phyloP scores from a whole-genome alignment of 2,329 filamentous ascomycete genomes.

The Myriosclerotinia curreyana region DNA sequence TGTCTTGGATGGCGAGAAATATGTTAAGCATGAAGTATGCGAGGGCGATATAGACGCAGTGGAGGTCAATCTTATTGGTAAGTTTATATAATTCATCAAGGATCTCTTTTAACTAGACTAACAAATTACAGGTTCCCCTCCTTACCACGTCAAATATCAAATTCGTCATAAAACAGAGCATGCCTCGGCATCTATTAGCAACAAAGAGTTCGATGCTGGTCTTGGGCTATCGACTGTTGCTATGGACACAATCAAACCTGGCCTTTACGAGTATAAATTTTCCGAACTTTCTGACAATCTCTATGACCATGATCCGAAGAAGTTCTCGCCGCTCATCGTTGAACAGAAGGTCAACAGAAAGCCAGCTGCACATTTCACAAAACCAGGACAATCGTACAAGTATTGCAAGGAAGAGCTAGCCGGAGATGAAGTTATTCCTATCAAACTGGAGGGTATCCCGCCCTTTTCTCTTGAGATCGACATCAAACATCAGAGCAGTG shows the following conservation, averaged over 20 bases:
- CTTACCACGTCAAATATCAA: slow-evolving; percentile 80
- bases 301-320: slow-evolving; percentile 70
- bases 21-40: slow-evolving; percentile 78
- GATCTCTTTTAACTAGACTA: not conserved
- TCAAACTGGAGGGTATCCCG: slow-evolving; percentile 75
- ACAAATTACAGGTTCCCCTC: slow-evolving; percentile 61
- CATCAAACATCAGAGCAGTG: slow-evolving; percentile 84
- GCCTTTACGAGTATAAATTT: slow-evolving; percentile 84
- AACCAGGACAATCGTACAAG: slow-evolving; percentile 90
- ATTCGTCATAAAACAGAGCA: slow-evolving; percentile 68
- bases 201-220: slow-evolving; percentile 73
- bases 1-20: slow-evolving; percentile 51
- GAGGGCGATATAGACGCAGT: slow-evolving; percentile 91
- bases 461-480: slow-evolving; percentile 91
- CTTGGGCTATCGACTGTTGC: slow-evolving; percentile 73
- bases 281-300: slow-evolving; percentile 77
- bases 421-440: slow-evolving; percentile 82
- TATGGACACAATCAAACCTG: slow-evolving; percentile 82
- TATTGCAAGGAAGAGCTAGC: slow-evolving; percentile 85
- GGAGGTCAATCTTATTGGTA: slow-evolving; percentile 75
- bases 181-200: slow-evolving; percentile 61
- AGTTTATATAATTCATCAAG: slow-evolving; percentile 34
- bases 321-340: slow-evolving; percentile 64
- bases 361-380: slow-evolving; percentile 76
- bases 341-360: slow-evolving; percentile 82